Evolutionary conservation across 2,329 filamentous ascomycete species (phyloP), one percentile per base, ranked within the genome.

Genomic region (Nothomitra cinnamomea): DNA sequence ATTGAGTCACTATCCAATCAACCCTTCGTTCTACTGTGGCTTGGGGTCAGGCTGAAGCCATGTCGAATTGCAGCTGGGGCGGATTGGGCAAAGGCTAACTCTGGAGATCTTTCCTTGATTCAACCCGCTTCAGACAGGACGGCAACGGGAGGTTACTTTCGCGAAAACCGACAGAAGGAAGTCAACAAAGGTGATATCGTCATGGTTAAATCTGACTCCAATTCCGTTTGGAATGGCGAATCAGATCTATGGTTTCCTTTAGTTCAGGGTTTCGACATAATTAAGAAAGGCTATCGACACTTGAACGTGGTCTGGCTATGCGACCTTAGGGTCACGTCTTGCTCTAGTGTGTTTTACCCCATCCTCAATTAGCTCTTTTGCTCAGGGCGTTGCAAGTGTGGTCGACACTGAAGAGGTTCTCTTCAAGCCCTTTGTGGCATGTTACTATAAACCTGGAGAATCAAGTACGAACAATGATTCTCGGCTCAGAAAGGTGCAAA

Each of bases 231-330:
- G 84, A 73, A 72, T 48, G 68, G 70, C 0, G 69, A 74, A 17
- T 60, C 66, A 0, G 67, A 69, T n/a, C 67, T 75, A 1, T 89
- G 84, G 83, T 82, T 83, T 60, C 82, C 78, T 0, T 78, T 83
- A 24, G 80, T 92, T 0, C 82, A 86, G 54, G 66, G 65, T 1
- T 66, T 83, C 0, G 67, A 73, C 7, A 53, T 63, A 0, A 60
- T 61, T 1, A 58, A 62, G 2, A 59, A 62, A 10, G 70, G 71
- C 0, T 58, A 57, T n/a, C 65, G 63, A 0, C 67, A 68, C 1
- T 77, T 88, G 10, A 74, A 82, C 53, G 76, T 88, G 0, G 72
- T 84, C 1, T 92, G 85, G 85, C 69, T 92, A 0, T 90, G 89
- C 58, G 72, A 76, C 1, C 76, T 85, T 0, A 69, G 72, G 0